A percentile compares a stretch with the other conserved stretches of the same genome.
Evolutionary conservation across 1,284 basidiomycete genomes (phyloP).

Genomic region (Xanthoconium separans): DNA sequence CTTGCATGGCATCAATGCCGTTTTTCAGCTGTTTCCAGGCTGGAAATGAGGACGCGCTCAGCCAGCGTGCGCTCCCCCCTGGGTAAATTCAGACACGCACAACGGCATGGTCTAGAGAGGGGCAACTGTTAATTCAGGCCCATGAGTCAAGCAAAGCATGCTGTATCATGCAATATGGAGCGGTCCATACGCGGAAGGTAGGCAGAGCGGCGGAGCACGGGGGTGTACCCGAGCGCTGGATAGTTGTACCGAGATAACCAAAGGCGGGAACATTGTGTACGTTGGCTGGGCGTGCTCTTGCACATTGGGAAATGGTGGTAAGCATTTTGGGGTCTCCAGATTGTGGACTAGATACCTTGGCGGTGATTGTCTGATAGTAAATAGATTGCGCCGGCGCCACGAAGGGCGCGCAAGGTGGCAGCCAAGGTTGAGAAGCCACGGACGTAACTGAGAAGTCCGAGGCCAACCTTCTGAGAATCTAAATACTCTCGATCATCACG

Average conservation of each 20-base stretch:
- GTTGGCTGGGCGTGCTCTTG: constrained; percentile 17
- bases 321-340: constrained; percentile 14
- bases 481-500: constrained; percentile 28
- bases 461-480: constrained; percentile 31
- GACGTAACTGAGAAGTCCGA: constrained; percentile 36
- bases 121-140: constrained; percentile 11
- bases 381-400: constrained; percentile 27
- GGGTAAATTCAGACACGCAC: constrained; percentile 13
- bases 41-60: constrained; percentile 8
- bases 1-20: constrained; percentile 1
- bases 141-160: constrained; percentile 9
- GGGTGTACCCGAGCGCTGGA: constrained; percentile 17
- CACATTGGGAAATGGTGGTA: constrained; percentile 21
- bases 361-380: constrained; percentile 26
- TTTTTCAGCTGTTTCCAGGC: constrained; percentile 8
- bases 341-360: constrained; percentile 13
- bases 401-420: constrained; percentile 24
- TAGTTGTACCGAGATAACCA: constrained; percentile 20
- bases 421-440: constrained; percentile 31
- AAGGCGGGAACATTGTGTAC: constrained; percentile 22
- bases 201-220: constrained; percentile 24
- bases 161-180: constrained; percentile 16
- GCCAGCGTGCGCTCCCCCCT: neutral
- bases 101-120: neutral
- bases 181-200: constrained; percentile 20